phyloP scores from a whole-genome alignment of 805 yeast species.

The Brettanomyces bruxellensis region DNA sequence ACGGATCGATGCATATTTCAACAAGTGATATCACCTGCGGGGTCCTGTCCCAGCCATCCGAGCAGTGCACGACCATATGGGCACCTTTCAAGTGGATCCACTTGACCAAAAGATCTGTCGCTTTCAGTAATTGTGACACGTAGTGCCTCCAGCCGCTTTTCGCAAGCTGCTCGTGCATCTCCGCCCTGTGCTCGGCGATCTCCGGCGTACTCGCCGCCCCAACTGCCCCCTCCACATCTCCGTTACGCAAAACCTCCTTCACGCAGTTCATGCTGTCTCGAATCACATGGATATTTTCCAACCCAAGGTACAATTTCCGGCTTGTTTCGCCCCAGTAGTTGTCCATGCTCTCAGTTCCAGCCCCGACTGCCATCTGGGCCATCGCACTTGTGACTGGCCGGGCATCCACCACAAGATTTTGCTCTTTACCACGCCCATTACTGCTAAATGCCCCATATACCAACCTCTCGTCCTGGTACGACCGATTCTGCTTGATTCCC shows the following conservation, averaged over 20 bases:
- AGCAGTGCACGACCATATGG: constrained; percentile 83
- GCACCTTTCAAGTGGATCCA: constrained; percentile 78
- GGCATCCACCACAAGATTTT: constrained; percentile 76
- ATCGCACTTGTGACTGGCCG: constrained; percentile 91
- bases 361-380: constrained; percentile 95
- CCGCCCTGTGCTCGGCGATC: constrained; percentile 18
- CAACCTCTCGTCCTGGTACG: constrained; percentile 84
- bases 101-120: constrained; percentile 70
- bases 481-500: constrained; percentile 79
- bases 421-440: constrained; percentile 28
- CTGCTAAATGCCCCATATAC: constrained; percentile 64
- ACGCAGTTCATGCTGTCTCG: constrained; percentile 69
- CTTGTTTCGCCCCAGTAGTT: constrained; percentile 57
- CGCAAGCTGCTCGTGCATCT: constrained; percentile 36
- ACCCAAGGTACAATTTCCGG: constrained; percentile 67
- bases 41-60: constrained; percentile 99
- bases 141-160: constrained; percentile 78
- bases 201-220: constrained; percentile 17
- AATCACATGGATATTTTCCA: constrained; percentile 94
- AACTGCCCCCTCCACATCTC: constrained; percentile 45
- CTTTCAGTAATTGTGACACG: constrained; percentile 55
- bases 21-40: constrained; percentile 80
- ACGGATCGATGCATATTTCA: constrained; percentile 85
- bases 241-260: constrained; percentile 52
- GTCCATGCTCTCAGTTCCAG: constrained; percentile 94